Percentiles rank a stretch among this genome's conserved stretches.
Conservation (phyloP, 495 filamentous ascomycete genomes). For the Cercophora scortea region DNA sequence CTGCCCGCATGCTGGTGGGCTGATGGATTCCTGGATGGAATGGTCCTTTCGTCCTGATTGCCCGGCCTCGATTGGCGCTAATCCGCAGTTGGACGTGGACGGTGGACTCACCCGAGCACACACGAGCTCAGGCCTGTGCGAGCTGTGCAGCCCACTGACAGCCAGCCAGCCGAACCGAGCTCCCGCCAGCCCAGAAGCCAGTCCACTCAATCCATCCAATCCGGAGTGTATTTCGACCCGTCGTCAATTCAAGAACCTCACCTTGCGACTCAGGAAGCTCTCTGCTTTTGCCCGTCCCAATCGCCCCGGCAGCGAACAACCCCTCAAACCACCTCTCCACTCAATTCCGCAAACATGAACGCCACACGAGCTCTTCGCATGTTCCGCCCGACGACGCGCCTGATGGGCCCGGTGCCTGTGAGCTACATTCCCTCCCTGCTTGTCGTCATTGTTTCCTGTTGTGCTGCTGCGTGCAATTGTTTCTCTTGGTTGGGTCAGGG, state of each 20-base stretch:
- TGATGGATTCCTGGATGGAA: neutral
- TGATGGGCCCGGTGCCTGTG: slow-evolving; percentile 78
- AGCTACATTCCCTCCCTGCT: slow-evolving; percentile 19
- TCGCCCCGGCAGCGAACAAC: neutral
- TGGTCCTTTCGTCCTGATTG: too few species aligned
- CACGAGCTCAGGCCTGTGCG: too few species aligned
- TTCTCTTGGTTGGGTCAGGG: slow-evolving; percentile 15
- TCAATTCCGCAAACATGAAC: slow-evolving; percentile 48
- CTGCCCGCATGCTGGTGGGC: neutral
- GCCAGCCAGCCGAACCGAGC: too few species aligned
- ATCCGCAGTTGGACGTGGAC: too few species aligned
- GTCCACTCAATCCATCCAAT: neutral
- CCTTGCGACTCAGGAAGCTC: slow-evolving; percentile 4
- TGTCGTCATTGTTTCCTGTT: too few species aligned
- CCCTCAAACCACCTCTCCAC: slow-evolving; percentile 18
- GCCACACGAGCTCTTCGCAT: slow-evolving; percentile 50
- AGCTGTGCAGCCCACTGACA: too few species aligned
- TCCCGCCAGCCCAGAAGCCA: neutral
- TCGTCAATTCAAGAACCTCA: slow-evolving; percentile 2
- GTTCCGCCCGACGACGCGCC: slow-evolving; percentile 51
- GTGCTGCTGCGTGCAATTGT: too few species aligned
- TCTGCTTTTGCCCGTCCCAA: too few species aligned
- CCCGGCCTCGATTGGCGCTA: too few species aligned
- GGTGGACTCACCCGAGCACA: too few species aligned
- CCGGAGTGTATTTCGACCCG: neutral